Evolutionary conservation across 495 filamentous ascomycete species (phyloP).

Genomic region (Neurospora sp.): DNA sequence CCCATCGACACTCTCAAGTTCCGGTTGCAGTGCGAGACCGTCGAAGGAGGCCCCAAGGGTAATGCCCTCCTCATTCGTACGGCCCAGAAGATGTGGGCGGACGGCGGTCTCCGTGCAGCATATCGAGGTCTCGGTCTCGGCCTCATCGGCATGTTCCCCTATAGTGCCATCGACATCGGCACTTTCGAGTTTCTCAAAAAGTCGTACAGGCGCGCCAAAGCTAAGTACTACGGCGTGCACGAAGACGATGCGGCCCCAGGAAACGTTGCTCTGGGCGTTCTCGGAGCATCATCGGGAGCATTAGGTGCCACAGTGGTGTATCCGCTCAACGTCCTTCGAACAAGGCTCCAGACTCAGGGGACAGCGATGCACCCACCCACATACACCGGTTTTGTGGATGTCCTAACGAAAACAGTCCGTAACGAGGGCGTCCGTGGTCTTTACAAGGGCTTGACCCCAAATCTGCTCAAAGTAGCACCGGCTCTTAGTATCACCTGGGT

Average conservation of each 20-base stretch:
- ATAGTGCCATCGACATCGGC: constrained; percentile 90
- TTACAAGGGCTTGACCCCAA: constrained; percentile 92
- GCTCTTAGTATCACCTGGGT: constrained; percentile 97
- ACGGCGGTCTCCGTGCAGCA: constrained; percentile 61
- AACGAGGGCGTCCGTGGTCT: constrained; percentile 79
- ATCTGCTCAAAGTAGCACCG: constrained; percentile 91
- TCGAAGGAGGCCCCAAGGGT: constrained; percentile 71
- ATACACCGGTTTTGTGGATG: constrained; percentile 82
- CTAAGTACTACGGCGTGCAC: constrained; percentile 55
- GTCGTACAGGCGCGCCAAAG: constrained; percentile 55
- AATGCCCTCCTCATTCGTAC: constrained; percentile 77
- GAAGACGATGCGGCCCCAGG: constrained; percentile 72
- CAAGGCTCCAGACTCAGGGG: constrained; percentile 87
- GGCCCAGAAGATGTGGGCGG: constrained; percentile 70
- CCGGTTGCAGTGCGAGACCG: constrained; percentile 85
- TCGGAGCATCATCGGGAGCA: constrained; percentile 86
- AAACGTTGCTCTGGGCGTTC: constrained; percentile 67
- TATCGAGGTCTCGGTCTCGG: constrained; percentile 93
- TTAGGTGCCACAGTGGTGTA: constrained; percentile 90
- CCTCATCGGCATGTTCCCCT: constrained; percentile 91
- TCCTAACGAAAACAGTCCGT: constrained; percentile 66
- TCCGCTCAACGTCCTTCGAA: constrained; percentile 89
- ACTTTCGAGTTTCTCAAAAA: constrained; percentile 91
- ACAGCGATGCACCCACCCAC: constrained; percentile 83
- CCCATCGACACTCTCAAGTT: constrained; percentile 97